Percentiles rank a stretch among this genome's conserved stretches.
Evolutionary conservation across 2,329 filamentous ascomycete species (phyloP).

Genomic region (Pseudogymnoascus sp.): DNA sequence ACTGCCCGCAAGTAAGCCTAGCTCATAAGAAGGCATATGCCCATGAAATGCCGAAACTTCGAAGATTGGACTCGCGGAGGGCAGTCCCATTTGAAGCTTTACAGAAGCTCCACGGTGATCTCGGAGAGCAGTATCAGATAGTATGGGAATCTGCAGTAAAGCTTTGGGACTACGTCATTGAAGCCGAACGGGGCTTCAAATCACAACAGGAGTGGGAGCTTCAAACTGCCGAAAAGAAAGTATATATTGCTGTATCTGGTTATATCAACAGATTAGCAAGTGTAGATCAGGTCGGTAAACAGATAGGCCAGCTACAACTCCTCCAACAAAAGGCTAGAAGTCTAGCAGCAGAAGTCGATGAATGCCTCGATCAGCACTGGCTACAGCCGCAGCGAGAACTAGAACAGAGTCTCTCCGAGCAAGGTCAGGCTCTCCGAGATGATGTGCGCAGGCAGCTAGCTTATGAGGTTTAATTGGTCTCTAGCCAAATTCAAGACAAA

Average conservation of each 20-base stretch:
- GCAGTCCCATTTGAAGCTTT: background rate
- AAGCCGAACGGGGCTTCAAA: background rate
- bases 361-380: background rate
- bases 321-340: background rate
- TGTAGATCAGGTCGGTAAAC: background rate
- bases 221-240: background rate
- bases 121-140: background rate
- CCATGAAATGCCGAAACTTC: background rate
- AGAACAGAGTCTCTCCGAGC: background rate
- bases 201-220: background rate
- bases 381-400: background rate
- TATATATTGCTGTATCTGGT: background rate
- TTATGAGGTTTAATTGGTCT: background rate
- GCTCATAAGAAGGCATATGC: background rate
- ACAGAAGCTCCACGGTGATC: background rate
- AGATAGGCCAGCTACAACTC: background rate
- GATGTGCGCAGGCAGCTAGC: background rate
- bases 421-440: background rate
- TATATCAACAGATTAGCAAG: background rate
- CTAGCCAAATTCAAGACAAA: background rate
- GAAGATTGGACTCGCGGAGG: background rate
- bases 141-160: background rate
- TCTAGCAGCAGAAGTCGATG: background rate
- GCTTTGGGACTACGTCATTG: background rate
- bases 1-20: background rate